phyloP scores from a whole-genome alignment of 306 rosid genomes.

The Astragalus glycyphyllos region DNA sequence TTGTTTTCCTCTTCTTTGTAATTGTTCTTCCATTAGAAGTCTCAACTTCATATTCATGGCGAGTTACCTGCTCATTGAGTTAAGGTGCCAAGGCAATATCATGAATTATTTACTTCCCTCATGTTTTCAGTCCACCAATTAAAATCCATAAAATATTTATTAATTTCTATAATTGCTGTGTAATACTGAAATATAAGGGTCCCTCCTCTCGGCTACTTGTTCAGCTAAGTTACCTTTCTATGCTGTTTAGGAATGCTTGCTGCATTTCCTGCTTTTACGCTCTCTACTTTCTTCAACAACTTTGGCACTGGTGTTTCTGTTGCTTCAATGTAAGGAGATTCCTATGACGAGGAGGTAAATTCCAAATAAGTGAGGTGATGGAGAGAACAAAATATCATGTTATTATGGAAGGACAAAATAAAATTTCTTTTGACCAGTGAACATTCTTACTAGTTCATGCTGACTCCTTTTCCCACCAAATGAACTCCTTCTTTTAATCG shows the following conservation, averaged over 20 bases:
- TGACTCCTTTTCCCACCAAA: conserved; percentile 62
- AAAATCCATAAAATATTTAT: conserved; percentile 14
- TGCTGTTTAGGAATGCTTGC: conserved; percentile 80
- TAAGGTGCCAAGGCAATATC: conserved; percentile 36
- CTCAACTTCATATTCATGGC: conserved; percentile 91
- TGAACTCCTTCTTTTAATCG: conserved; percentile 67
- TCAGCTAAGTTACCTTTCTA: conserved; percentile 64
- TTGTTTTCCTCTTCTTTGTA: conserved; percentile 87
- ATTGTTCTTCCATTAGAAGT: conserved; percentile 92
- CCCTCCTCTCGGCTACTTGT: conserved; percentile 17
- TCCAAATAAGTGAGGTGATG: conserved; percentile 30
- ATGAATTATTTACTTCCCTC: conserved; percentile 7
- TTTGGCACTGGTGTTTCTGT: conserved; percentile 78
- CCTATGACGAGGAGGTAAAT: conserved; percentile 54
- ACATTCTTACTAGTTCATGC: conserved; percentile 55
- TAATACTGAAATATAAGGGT: conserved; percentile 36
- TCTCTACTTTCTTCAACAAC: conserved; percentile 77
- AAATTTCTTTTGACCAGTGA: conserved; percentile 36
- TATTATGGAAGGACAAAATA: conserved; percentile 37
- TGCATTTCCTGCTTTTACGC: conserved; percentile 63
- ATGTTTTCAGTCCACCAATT: conserved; percentile 20
- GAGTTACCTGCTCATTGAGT: conserved; percentile 75
- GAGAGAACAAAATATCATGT: conserved; percentile 36
- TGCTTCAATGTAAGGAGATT: conserved; percentile 63
- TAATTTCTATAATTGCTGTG: not conserved